Base-by-base conservation (phyloP, 345 rosid species). In the Geranium rotundifolium region DNA sequence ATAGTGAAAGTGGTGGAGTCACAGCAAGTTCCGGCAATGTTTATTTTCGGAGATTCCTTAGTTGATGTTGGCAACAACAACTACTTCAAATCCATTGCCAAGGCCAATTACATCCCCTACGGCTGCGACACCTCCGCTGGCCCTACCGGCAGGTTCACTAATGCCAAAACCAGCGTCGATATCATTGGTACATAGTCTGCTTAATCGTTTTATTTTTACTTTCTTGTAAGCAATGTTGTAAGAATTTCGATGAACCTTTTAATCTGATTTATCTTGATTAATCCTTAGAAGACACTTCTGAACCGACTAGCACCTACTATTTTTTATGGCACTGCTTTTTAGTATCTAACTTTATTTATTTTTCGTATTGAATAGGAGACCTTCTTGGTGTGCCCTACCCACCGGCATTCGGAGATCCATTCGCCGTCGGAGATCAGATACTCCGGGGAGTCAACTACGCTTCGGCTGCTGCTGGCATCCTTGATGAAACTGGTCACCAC, bases 381-480 rank as follows among this genome's bases (percentile, higher is more conserved):
- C 59, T 82, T 29, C 63, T 85, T n/a, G 90, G 85, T 57, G 75
- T 90, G 56, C 93, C 97, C 1, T 71, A 67, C 37, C 72, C 83
- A 65, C 95, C 97, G 29, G 77, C 95, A 10, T 80, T 63, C 56
- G 73, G 71, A 17, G 73, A 66, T 7, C 77, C 95, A 0, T 41
- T 72, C 16, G 65, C 54, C 17, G 74, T 72, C 13, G 80, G 76
- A 57, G 65, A 59, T 52, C 67, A 75, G 68, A 71, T 85, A 49
- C 76, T 76, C 20, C 66, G 69, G 18, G 91, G 93, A 50, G 84
- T 88, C 7, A 90, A 90, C 74, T 90, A 82, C 57, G 97, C 95
- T 5, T 90, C 97, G 6, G 97, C 97, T 0, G 97, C 93, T 23
- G 95, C 86, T 0, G 97, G 97, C 62, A 85, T 88, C 56, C 82